These are phyloP conservation scores for Basidioascus undulatus DNA, from an alignment of 768 basidiomycete species.

Conservation along the genomic window DNA sequence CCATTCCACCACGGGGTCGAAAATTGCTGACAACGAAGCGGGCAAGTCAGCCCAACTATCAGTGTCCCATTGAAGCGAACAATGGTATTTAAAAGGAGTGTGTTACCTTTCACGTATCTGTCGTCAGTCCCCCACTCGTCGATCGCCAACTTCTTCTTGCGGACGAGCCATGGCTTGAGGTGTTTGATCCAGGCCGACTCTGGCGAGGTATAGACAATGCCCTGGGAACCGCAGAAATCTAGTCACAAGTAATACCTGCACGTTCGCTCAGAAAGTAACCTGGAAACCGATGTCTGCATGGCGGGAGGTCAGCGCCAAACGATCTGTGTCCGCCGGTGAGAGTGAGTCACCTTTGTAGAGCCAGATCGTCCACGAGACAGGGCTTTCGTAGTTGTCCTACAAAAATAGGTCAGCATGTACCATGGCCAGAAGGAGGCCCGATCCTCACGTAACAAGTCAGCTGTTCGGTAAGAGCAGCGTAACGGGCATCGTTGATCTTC, in stretches of 20 bases:
- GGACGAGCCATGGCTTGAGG: conserved; percentile 40
- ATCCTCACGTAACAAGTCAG: conserved; percentile 41
- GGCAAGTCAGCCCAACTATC: too few relatives aligned
- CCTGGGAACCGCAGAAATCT: conserved; percentile 29
- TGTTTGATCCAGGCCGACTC: conserved; percentile 48
- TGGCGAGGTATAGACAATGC: conserved; percentile 49
- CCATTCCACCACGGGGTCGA: conserved; percentile 38
- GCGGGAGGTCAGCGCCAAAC: not conserved
- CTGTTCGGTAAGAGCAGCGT: conserved; percentile 46
- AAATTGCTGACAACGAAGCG: too few relatives aligned
- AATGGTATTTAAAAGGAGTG: too few relatives aligned
- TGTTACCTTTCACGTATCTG: conserved; percentile 25
- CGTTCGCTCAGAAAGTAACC: conserved; percentile 4
- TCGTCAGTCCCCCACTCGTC: conserved; percentile 61
- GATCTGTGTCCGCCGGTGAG: not conserved
- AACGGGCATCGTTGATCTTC: conserved; percentile 37
- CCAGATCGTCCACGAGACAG: conserved; percentile 49
- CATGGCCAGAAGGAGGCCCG: too few relatives aligned
- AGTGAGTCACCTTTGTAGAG: conserved; percentile 32
- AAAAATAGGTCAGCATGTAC: too few relatives aligned
- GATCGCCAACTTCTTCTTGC: conserved; percentile 52
- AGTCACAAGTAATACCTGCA: not conserved
- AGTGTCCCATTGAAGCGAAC: too few relatives aligned
- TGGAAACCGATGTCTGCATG: conserved; percentile 33
- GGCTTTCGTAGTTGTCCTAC: too few relatives aligned